Conservation (phyloP, 163 green algal genomes). For the Smithsoniella earleae region DNA sequence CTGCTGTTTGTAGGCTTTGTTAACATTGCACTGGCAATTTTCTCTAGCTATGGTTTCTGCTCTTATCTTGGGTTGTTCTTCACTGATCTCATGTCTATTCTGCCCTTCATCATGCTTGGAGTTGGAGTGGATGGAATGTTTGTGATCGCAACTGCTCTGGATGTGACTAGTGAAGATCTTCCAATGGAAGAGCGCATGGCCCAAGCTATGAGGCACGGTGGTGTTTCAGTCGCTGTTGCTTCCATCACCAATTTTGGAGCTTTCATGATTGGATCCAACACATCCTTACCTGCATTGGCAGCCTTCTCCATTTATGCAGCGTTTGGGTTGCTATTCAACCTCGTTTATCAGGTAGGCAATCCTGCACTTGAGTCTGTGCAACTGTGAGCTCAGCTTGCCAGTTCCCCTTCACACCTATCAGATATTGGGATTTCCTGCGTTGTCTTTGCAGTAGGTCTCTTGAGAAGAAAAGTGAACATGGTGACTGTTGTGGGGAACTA, state of each 20-base stretch:
- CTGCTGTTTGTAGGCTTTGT: too few relatives aligned
- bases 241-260: conserved; percentile 32
- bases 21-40: conserved; percentile 34
- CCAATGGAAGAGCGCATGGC: conserved; percentile 22
- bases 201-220: not conserved
- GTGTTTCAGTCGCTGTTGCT: not conserved
- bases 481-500: not conserved
- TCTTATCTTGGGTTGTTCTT: conserved; percentile 34
- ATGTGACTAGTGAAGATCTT: conserved; percentile 3
- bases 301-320: conserved; percentile 41
- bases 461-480: not conserved
- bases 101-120: conserved; percentile 34
- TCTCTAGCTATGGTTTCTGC: conserved; percentile 30
- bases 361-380: too few relatives aligned
- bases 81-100: conserved; percentile 35
- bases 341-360: conserved; percentile 34
- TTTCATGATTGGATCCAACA: conserved; percentile 37
- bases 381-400: too few relatives aligned
- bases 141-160: conserved; percentile 35
- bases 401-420: too few relatives aligned
- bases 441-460: not conserved
- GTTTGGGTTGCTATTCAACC: conserved; percentile 36
- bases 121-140: conserved; percentile 43
- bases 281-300: not conserved
- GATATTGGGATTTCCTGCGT: not conserved